Percentiles rank a stretch among this genome's conserved stretches.
phyloP scores from a whole-genome alignment of 1,284 basidiomycete species.

The Cryptococcus amylolentus region DNA sequence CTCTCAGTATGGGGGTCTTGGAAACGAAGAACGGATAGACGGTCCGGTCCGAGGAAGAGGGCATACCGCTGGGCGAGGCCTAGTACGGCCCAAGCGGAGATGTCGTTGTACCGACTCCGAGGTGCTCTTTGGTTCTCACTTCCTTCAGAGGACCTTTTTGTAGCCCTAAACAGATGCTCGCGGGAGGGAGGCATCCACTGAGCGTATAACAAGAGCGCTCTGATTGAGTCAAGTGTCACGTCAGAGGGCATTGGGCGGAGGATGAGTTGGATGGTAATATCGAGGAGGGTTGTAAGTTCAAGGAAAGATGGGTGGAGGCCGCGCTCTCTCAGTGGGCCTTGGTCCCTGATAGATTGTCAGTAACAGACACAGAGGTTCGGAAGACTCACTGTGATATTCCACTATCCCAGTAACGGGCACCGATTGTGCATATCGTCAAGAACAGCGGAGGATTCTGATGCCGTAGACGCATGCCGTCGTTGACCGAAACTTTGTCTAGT shows the following conservation, averaged over 20 bases:
- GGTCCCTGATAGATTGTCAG: background rate
- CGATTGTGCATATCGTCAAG: too few relatives aligned
- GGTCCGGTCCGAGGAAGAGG: constrained; percentile 2
- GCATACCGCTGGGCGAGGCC: constrained; percentile 8
- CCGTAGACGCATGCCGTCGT: background rate
- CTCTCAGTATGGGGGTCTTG: background rate
- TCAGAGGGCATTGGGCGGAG: constrained; percentile 3
- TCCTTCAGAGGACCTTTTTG: too few relatives aligned
- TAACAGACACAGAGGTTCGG: background rate
- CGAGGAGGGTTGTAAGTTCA: constrained; percentile 2
- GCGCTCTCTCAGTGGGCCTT: background rate
- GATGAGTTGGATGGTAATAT: constrained; percentile 3
- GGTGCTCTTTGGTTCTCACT: background rate
- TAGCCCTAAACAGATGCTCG: background rate
- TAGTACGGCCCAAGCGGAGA: constrained; percentile 9
- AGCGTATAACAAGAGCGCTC: constrained; percentile 5
- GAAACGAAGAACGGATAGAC: constrained; percentile 1
- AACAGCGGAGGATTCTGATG: too few relatives aligned
- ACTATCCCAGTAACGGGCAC: too few relatives aligned
- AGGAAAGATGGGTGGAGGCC: constrained; percentile 1
- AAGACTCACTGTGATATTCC: too few relatives aligned
- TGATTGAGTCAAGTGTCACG: constrained; percentile 7
- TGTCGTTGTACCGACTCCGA: constrained; percentile 7
- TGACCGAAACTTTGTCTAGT: background rate
- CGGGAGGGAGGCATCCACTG: constrained; percentile 9